Evolutionary conservation across 192 early-diverging fungal species (phyloP).

Genomic region (Coemansia sp.): DNA sequence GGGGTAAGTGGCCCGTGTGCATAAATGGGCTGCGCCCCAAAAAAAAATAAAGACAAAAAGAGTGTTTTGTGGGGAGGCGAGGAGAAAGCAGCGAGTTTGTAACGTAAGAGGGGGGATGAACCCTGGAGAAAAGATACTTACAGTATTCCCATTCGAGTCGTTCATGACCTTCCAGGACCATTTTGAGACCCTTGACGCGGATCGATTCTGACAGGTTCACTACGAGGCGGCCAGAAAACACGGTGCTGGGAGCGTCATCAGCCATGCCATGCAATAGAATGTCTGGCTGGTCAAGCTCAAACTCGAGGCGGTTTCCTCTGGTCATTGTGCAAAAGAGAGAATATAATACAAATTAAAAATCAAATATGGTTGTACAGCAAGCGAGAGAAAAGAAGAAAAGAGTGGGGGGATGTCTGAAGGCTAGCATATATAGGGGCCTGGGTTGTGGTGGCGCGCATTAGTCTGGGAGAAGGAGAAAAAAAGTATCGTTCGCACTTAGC

Average conservation of each 20-base stretch:
- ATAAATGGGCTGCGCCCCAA: slow-evolving; percentile 6
- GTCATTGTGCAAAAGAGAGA: slow-evolving; percentile 19
- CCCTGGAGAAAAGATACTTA: slow-evolving; percentile 26
- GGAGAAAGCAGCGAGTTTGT: background rate
- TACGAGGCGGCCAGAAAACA: slow-evolving; percentile 62
- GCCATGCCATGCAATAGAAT: slow-evolving; percentile 54
- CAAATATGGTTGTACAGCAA: background rate
- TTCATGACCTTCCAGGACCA: slow-evolving; percentile 48
- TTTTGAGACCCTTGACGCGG: slow-evolving; percentile 60
- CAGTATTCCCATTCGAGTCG: slow-evolving; percentile 55
- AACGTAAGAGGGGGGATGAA: background rate
- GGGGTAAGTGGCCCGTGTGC: slow-evolving; percentile 5
- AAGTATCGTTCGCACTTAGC: background rate
- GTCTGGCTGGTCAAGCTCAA: slow-evolving; percentile 56
- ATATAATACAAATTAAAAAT: background rate
- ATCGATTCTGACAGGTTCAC: slow-evolving; percentile 55
- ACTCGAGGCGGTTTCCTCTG: slow-evolving; percentile 44
- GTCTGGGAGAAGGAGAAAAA: background rate
- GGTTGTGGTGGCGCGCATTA: slow-evolving; percentile 9
- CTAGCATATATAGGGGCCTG: background rate
- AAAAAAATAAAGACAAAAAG: background rate
- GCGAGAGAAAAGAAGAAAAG: slow-evolving; percentile 5
- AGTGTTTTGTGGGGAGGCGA: background rate
- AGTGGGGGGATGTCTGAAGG: background rate
- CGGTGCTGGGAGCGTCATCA: slow-evolving; percentile 40